These are phyloP conservation scores for Lagenidium giganteum DNA, from an alignment of 352 stramenopile genomes.

Conservation along the genomic window DNA sequence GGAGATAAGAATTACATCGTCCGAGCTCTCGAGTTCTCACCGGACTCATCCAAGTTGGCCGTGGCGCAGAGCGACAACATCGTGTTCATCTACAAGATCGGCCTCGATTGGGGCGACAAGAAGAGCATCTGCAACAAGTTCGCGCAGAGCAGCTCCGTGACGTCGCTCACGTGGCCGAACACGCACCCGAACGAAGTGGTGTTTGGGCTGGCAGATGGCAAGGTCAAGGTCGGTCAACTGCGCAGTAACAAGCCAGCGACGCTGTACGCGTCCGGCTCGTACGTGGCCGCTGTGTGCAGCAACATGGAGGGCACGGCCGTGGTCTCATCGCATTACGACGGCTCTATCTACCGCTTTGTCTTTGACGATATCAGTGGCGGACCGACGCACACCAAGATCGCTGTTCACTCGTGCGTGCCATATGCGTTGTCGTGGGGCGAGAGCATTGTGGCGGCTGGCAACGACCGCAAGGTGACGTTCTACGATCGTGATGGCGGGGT, in stretches of 20 bases:
- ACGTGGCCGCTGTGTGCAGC: constrained; percentile 80
- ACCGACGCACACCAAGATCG: constrained; percentile 82
- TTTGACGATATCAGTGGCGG: constrained; percentile 86
- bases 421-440: constrained; percentile 91
- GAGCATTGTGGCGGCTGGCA: constrained; percentile 88
- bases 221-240: constrained; percentile 92
- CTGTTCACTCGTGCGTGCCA: constrained; percentile 82
- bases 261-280: constrained; percentile 84
- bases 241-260: constrained; percentile 90
- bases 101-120: constrained; percentile 92
- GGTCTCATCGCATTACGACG: constrained; percentile 89
- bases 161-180: constrained; percentile 86
- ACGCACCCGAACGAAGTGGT: constrained; percentile 90
- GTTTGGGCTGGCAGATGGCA: constrained; percentile 92
- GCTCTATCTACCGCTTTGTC: constrained; percentile 90
- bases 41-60: constrained; percentile 91
- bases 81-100: constrained; percentile 96
- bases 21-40: constrained; percentile 88
- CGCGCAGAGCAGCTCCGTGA: constrained; percentile 76
- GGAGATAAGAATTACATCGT: constrained; percentile 94
- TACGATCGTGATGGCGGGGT: constrained; percentile 87
- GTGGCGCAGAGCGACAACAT: constrained; percentile 96
- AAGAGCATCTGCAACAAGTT: constrained; percentile 98
- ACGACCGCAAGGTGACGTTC: constrained; percentile 88
- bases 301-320: constrained; percentile 85